Base-by-base conservation (phyloP, 2,329 filamentous ascomycete species). In the Ophiostoma australiae region DNA sequence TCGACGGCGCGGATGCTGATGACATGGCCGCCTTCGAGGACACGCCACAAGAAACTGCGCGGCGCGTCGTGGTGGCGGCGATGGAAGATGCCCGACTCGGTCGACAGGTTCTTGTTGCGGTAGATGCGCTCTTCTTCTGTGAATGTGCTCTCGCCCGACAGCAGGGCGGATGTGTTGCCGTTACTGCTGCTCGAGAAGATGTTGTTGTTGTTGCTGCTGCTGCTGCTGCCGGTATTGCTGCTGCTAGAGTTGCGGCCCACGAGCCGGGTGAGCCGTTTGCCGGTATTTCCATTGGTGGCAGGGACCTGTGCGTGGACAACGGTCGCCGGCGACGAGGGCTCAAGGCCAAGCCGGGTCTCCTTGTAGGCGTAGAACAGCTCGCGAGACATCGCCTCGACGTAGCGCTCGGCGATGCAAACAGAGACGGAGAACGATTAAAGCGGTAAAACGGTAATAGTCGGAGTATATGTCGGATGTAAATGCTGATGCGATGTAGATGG, bases 1-100 rank as follows among this genome's bases (percentile, higher is more conserved):
- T 99, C 95, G 72, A 92, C 88, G 58, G 89, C 89, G 77, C 92
- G 91, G 69, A 99, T 85, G 80, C 95, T 94, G 75, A 99, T 84
- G 73, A 93, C 84, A 75, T 87, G 91, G 77, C 89, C 88, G 76
- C 92, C 89, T 77, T 97, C 91, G 73, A 97, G 82, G 55, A 98
- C 86, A 75, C 94, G 88, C 95, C 95, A 99, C 67, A 97, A 85
- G 78, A 98, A 96, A 80, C 88, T 92, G 77, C 91, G 89, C 55
- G 95, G 95, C 74, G 90, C 89, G 74, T 86, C 84, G 77, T 91
- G 88, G 79, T 90, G 87, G 79, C 87, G 87, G 70, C 95, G 89
- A 80, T 97, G 93, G 82, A 92, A 97, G 71, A 98, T 86, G 2
- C 92, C 93, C 37, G 92, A 90, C 41, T 93, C 87, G 1, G 85